Percentiles rank a stretch among this genome's conserved stretches.
These are phyloP conservation scores for Aspergillus carlsbadensis DNA, from an alignment of 495 filamentous ascomycete species.

Conservation along the genomic window DNA sequence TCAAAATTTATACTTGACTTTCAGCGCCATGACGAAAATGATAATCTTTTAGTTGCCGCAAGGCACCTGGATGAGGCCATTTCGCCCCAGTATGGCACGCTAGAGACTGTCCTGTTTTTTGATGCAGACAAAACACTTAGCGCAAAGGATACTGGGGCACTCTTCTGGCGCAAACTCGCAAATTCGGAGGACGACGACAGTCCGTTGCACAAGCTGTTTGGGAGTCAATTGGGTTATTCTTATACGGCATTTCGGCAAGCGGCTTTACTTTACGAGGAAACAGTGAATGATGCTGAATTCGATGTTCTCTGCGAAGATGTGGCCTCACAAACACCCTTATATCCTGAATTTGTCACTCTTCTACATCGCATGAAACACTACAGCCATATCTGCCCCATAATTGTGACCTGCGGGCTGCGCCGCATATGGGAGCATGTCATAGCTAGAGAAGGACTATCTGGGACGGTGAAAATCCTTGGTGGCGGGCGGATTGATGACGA, in stretches of 20 bases:
- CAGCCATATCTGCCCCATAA: slow-evolving; percentile 46
- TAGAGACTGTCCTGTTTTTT: slow-evolving; percentile 50
- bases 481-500: slow-evolving; percentile 51
- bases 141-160: slow-evolving; percentile 49
- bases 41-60: slow-evolving; percentile 41
- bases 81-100: slow-evolving; percentile 10
- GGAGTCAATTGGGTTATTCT: slow-evolving; percentile 49
- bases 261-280: slow-evolving; percentile 55
- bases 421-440: slow-evolving; percentile 60
- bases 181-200: slow-evolving; percentile 3
- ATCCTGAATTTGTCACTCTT: slow-evolving; percentile 49
- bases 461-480: slow-evolving; percentile 53
- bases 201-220: slow-evolving; percentile 51
- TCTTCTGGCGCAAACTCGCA: slow-evolving; percentile 50
- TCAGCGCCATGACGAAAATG: slow-evolving; percentile 32
- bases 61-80: slow-evolving; percentile 40
- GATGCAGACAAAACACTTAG: slow-evolving; percentile 61
- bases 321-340: slow-evolving; percentile 42
- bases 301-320: slow-evolving; percentile 47
- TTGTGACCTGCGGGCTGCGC: slow-evolving; percentile 59
- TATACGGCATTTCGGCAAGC: slow-evolving; percentile 59
- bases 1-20: slow-evolving; percentile 39
- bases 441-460: slow-evolving; percentile 40
- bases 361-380: slow-evolving; percentile 36
- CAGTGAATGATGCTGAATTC: slow-evolving; percentile 39